Percentiles rank a stretch among this genome's conserved stretches.
These are phyloP conservation scores for Linaria vulgaris DNA, from an alignment of 257 asterid species.

Conservation along the genomic window DNA sequence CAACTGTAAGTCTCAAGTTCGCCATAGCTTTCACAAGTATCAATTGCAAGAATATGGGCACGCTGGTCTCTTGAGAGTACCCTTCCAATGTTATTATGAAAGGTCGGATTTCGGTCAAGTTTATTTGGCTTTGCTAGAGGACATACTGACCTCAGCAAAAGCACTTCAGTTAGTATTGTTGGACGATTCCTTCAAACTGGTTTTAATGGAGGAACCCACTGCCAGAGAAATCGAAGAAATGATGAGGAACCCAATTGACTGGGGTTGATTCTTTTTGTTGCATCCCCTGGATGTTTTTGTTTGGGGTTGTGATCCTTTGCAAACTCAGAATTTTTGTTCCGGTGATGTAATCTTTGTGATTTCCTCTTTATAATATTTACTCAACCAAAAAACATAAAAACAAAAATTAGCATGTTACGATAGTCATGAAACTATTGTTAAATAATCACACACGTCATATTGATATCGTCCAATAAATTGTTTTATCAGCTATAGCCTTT, in stretches of 20 bases:
- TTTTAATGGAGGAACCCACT: constrained; percentile 59
- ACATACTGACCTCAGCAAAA: constrained; percentile 75
- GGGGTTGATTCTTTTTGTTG: too few relatives aligned
- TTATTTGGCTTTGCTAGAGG: constrained; percentile 65
- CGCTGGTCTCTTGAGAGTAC: constrained; percentile 56
- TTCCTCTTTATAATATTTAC: too few relatives aligned
- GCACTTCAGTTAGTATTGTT: constrained; percentile 73
- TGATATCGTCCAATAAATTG: too few relatives aligned
- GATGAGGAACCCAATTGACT: constrained; percentile 85
- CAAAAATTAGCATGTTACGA: too few relatives aligned
- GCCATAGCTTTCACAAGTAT: constrained; percentile 68
- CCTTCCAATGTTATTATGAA: constrained; percentile 40
- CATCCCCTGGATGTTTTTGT: too few relatives aligned
- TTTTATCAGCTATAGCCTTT: too few relatives aligned
- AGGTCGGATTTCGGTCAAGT: constrained; percentile 63
- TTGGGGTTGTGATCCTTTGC: too few relatives aligned
- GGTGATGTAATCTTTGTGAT: too few relatives aligned
- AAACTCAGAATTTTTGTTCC: too few relatives aligned
- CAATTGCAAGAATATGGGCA: constrained; percentile 93
- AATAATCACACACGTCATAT: too few relatives aligned
- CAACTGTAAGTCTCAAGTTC: constrained; percentile 64
- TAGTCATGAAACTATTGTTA: too few relatives aligned
- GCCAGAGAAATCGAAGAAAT: constrained; percentile 80
- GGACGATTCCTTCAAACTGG: constrained; percentile 71
- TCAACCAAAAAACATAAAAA: too few relatives aligned